These are phyloP conservation scores for Alternaria sp. DNA, from an alignment of 2,329 filamentous ascomycete genomes.

Conservation along the genomic window DNA sequence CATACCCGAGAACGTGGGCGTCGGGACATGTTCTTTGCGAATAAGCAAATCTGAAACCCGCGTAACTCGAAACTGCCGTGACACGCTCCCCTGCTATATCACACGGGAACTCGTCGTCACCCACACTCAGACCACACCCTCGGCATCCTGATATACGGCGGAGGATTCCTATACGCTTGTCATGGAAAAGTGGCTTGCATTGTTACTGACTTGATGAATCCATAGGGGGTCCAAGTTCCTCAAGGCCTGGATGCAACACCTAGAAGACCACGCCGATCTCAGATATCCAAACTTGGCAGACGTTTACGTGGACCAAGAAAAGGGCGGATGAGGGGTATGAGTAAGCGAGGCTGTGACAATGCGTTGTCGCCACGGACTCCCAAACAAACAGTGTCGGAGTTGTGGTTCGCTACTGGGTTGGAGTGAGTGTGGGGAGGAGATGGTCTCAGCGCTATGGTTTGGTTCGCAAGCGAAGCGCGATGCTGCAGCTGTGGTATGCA, in stretches of 20 bases:
- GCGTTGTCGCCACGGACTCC: constrained; percentile 10
- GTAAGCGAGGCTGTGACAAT: constrained; percentile 14
- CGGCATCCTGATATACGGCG: background rate
- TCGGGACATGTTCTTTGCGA: constrained; percentile 16
- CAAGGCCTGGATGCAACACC: constrained; percentile 87
- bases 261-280: constrained; percentile 90
- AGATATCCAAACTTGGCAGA: constrained; percentile 79
- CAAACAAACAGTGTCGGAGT: constrained; percentile 16
- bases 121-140: background rate
- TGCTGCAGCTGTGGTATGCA: constrained; percentile 9
- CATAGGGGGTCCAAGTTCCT: constrained; percentile 83
- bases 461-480: constrained; percentile 14
- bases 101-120: constrained; percentile 9
- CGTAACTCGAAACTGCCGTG: constrained; percentile 27
- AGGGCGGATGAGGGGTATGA: constrained; percentile 26
- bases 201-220: constrained; percentile 24
- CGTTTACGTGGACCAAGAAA: constrained; percentile 47
- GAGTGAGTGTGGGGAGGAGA: constrained; percentile 5
- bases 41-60: constrained; percentile 10
- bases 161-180: constrained; percentile 9
- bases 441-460: constrained; percentile 14
- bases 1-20: constrained; percentile 22
- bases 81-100: constrained; percentile 21
- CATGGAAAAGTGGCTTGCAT: constrained; percentile 15
- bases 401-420: constrained; percentile 7